Percentiles rank a stretch among this genome's conserved stretches.
Evolutionary conservation across 495 filamentous ascomycete species (phyloP).

Genomic region (Daldinia childiae): DNA sequence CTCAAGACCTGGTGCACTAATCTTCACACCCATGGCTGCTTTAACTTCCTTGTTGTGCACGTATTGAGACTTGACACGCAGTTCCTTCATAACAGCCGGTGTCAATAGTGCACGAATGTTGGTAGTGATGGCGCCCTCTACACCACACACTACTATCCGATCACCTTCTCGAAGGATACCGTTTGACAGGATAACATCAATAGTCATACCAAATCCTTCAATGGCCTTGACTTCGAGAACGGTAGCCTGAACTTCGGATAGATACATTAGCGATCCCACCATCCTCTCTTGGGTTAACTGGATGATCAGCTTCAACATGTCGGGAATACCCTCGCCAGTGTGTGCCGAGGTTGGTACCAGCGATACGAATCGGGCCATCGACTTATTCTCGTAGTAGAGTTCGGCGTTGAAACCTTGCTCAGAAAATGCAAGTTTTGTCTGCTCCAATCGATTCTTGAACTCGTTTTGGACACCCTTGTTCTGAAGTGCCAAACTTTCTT

Average conservation of each 20-base stretch:
- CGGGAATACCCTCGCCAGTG: constrained; percentile 98
- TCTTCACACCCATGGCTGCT: constrained; percentile 98
- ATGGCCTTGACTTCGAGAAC: constrained; percentile 99
- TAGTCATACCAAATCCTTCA: constrained; percentile 97
- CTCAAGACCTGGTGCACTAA: constrained; percentile 95
- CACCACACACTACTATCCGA: constrained; percentile 92
- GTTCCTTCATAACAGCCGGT: constrained; percentile 90
- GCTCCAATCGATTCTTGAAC: constrained; percentile 88
- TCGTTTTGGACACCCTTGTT: constrained; percentile 95
- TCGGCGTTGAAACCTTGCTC: constrained; percentile 99
- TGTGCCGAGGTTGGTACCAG: constrained; percentile 96
- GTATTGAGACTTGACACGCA: constrained; percentile 91
- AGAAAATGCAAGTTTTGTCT: constrained; percentile 91
- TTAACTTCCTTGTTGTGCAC: constrained; percentile 99
- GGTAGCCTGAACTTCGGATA: constrained; percentile 96
- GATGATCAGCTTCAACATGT: constrained; percentile 96
- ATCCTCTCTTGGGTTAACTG: constrained; percentile 95
- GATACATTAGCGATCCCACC: constrained; percentile 97
- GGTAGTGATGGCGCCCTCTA: constrained; percentile 91
- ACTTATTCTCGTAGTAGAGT: constrained; percentile 97
- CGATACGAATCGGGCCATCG: constrained; percentile 90
- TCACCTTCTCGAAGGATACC: constrained; percentile 96
- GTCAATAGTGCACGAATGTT: constrained; percentile 97
- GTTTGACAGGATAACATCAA: constrained; percentile 97
- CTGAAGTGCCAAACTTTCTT: constrained; percentile 87